phyloP scores from a whole-genome alignment of 164 flowering plant species.

The Macadamia tetraphylla region DNA sequence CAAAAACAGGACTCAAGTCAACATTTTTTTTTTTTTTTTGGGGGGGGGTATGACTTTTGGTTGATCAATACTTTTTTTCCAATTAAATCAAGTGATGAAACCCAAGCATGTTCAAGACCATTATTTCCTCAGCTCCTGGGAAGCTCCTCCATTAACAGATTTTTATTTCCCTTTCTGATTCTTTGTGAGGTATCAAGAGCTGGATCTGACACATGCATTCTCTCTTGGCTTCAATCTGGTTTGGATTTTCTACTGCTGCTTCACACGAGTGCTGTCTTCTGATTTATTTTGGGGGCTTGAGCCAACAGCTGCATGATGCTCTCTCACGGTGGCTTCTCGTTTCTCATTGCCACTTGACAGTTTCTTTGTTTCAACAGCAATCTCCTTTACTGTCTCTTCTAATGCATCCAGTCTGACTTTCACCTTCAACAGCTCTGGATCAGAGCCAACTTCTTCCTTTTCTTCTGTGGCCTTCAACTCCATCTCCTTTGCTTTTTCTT shows the following conservation, averaged over 20 bases:
- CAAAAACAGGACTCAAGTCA: no score
- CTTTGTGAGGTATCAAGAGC: neutral
- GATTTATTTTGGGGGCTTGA: constrained; percentile 7
- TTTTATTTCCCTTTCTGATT: neutral
- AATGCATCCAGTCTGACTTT: constrained; percentile 61
- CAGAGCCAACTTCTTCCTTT: constrained; percentile 26
- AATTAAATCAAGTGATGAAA: no score
- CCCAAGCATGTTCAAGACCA: neutral
- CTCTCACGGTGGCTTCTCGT: constrained; percentile 14
- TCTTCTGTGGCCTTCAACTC: constrained; percentile 30
- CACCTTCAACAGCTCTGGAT: constrained; percentile 46
- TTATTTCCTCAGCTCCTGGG: neutral
- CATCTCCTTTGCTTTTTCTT: constrained; percentile 44
- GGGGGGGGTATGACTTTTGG: no score
- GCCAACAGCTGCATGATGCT: constrained; percentile 6
- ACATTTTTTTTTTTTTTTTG: no score
- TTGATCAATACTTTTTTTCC: no score
- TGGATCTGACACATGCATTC: constrained; percentile 2
- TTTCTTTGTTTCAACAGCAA: constrained; percentile 48
- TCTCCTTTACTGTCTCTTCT: constrained; percentile 61
- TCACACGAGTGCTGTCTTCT: constrained; percentile 13
- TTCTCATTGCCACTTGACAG: constrained; percentile 10
- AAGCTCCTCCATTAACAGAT: neutral
- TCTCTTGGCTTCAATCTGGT: constrained; percentile 4
- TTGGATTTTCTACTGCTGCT: constrained; percentile 6